These are phyloP conservation scores for Tulasnella sp. DNA, from an alignment of 768 basidiomycete species.

Conservation along the genomic window DNA sequence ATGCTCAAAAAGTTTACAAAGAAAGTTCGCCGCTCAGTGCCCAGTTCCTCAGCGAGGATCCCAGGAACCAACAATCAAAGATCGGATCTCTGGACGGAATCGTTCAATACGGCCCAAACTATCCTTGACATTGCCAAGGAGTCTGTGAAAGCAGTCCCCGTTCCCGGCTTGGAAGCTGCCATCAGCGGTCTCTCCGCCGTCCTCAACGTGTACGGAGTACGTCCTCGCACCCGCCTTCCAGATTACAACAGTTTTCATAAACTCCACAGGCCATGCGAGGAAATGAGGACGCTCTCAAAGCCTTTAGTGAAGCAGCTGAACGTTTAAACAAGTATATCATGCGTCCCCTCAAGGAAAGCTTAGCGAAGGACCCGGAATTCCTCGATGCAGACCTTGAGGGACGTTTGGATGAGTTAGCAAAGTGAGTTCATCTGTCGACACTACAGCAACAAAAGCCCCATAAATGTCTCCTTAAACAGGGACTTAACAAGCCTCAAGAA, in stretches of 20 bases:
- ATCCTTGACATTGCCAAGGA: background rate
- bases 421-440: background rate
- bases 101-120: background rate
- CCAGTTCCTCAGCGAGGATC: background rate
- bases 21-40: background rate
- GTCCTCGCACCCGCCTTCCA: background rate
- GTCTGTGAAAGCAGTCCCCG: background rate
- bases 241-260: background rate
- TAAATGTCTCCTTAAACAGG: background rate
- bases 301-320: background rate
- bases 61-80: background rate
- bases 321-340: background rate
- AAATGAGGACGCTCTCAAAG: background rate
- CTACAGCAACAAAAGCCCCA: background rate
- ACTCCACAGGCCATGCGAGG: background rate
- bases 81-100: background rate
- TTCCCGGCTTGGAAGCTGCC: constrained; percentile 3
- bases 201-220: background rate
- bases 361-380: background rate
- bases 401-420: background rate
- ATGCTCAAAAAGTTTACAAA: background rate
- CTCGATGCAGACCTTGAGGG: background rate
- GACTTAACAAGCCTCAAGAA: background rate
- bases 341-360: background rate
- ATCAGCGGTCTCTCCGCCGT: background rate